These are phyloP conservation scores for Thalassiosira livingstoniorum DNA, from an alignment of 352 stramenopile genomes.

Conservation along the genomic window DNA sequence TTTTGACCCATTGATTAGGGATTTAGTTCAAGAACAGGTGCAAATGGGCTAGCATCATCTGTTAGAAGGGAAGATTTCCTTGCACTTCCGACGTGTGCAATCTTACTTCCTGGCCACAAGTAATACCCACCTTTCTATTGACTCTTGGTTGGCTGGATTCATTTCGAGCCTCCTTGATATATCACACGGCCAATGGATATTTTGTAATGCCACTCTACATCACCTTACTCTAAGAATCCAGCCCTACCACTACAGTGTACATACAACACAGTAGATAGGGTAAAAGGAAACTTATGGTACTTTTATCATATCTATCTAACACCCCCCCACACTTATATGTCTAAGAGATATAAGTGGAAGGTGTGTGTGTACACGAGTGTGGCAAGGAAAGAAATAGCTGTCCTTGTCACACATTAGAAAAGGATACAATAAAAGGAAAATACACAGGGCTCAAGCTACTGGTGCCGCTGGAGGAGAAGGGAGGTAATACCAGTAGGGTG, in stretches of 20 bases:
- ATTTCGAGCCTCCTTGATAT: not conserved
- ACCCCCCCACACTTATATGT: no score
- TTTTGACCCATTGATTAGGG: no score
- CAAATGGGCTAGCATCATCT: not conserved
- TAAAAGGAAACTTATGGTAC: no score
- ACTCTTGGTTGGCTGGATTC: not conserved
- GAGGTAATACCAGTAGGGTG: not conserved
- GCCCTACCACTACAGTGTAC: no score
- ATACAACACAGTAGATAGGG: no score
- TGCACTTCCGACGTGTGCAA: not conserved
- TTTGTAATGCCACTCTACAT: not conserved
- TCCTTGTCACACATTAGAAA: no score
- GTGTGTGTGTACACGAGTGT: no score
- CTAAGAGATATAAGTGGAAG: no score
- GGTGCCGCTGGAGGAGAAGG: not conserved
- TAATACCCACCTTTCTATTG: not conserved
- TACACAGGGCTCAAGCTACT: not conserved
- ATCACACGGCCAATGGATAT: not conserved
- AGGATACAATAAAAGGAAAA: not conserved
- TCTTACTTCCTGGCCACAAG: not conserved
- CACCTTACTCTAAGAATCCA: not conserved
- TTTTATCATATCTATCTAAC: no score
- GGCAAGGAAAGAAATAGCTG: no score
- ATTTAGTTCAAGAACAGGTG: not conserved
- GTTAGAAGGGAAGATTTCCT: not conserved